Conservation (phyloP, 2,329 filamentous ascomycete genomes). For the Fusarium sp. region DNA sequence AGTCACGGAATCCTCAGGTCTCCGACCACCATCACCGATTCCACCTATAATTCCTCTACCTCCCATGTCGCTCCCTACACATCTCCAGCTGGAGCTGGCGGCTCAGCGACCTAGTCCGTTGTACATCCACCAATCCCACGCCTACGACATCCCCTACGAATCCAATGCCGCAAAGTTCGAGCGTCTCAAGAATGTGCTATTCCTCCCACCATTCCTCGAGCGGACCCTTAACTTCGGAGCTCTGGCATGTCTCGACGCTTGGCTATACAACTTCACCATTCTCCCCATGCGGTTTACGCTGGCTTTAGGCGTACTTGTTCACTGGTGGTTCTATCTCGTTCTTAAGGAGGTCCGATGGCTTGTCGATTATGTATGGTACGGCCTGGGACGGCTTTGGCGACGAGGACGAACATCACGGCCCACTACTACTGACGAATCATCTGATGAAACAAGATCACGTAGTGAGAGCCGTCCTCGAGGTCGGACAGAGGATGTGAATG, state of each 20-base stretch:
- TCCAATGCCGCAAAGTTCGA: slow-evolving; percentile 94
- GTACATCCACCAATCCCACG: slow-evolving; percentile 73
- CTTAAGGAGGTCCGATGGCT: slow-evolving; percentile 80
- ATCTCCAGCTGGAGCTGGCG: slow-evolving; percentile 74
- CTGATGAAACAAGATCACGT: slow-evolving; percentile 56
- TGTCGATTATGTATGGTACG: slow-evolving; percentile 81
- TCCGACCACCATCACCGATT: slow-evolving; percentile 62
- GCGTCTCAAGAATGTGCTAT: slow-evolving; percentile 87
- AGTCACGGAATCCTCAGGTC: slow-evolving; percentile 38
- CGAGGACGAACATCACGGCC: slow-evolving; percentile 62
- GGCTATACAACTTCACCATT: slow-evolving; percentile 97
- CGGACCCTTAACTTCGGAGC: slow-evolving; percentile 88
- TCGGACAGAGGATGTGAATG: slow-evolving; percentile 37
- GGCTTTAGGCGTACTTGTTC: slow-evolving; percentile 79
- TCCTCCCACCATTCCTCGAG: slow-evolving; percentile 86
- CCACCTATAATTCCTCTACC: slow-evolving; percentile 71
- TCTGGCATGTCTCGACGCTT: slow-evolving; percentile 92
- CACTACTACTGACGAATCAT: slow-evolving; percentile 51
- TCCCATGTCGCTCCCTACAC: slow-evolving; percentile 75
- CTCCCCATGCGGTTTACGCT: slow-evolving; percentile 89
- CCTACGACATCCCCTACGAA: slow-evolving; percentile 81
- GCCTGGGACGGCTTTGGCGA: slow-evolving; percentile 82
- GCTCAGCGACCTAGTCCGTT: slow-evolving; percentile 72
- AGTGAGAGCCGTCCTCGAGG: slow-evolving; percentile 47
- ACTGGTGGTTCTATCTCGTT: slow-evolving; percentile 82